phyloP scores from a whole-genome alignment of 192 early-diverging fungal species.

The Phycomyces blakesleeanus region DNA sequence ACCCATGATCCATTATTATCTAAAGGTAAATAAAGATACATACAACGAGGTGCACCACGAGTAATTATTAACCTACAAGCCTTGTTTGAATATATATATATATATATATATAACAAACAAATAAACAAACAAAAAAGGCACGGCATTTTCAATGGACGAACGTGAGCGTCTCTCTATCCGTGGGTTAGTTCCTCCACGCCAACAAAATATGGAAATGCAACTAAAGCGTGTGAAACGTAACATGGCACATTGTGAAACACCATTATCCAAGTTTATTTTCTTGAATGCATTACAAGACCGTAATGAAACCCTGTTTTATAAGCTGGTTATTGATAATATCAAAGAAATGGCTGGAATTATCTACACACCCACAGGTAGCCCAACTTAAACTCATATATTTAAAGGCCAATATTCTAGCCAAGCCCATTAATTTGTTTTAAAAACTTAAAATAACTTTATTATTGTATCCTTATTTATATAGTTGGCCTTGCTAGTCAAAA shows the following conservation, averaged over 20 bases:
- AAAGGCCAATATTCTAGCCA: not conserved
- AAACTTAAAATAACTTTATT: not conserved
- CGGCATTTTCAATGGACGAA: slow-evolving; percentile 48
- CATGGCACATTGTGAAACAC: slow-evolving; percentile 41
- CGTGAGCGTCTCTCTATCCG: slow-evolving; percentile 50
- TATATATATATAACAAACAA: no score
- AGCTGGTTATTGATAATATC: slow-evolving; percentile 68
- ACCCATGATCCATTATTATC: slow-evolving; percentile 50
- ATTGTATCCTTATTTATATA: slow-evolving; percentile 19
- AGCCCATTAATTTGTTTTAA: no score
- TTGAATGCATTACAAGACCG: slow-evolving; percentile 77
- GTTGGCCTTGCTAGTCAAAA: slow-evolving; percentile 45
- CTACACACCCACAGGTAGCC: slow-evolving; percentile 43
- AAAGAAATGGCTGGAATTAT: slow-evolving; percentile 49
- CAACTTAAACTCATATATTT: no score
- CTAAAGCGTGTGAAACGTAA: slow-evolving; percentile 47
- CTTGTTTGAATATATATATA: not conserved
- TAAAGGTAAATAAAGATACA: slow-evolving; percentile 35
- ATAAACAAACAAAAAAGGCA: slow-evolving; percentile 22
- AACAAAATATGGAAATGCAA: slow-evolving; percentile 54
- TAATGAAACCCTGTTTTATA: slow-evolving; percentile 82
- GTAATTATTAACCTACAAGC: not conserved
- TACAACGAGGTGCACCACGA: not conserved
- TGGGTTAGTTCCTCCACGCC: slow-evolving; percentile 48
- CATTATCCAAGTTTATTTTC: slow-evolving; percentile 84